Percentiles rank a stretch among this genome's conserved stretches.
Evolutionary conservation across 768 basidiomycete genomes (phyloP).

Genomic region (Suillus lakei): DNA sequence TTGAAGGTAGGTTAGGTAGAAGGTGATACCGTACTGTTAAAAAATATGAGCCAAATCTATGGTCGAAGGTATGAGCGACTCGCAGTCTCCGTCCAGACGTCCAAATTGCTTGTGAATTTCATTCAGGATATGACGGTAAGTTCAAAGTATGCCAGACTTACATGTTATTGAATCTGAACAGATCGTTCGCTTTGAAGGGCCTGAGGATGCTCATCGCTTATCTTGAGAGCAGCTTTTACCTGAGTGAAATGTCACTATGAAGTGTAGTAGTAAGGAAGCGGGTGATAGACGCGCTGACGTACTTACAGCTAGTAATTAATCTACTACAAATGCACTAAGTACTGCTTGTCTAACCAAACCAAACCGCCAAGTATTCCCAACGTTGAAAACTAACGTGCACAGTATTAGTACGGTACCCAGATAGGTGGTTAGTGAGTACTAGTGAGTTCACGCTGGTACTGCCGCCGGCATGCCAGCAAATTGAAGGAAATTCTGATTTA

Average conservation of each 20-base stretch:
- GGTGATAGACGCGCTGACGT: background rate
- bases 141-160: conserved; percentile 38
- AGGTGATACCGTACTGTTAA: conserved; percentile 79
- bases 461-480: background rate
- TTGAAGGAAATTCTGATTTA: background rate
- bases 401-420: background rate
- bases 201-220: conserved; percentile 80
- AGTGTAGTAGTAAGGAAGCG: background rate
- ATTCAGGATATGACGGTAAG: background rate
- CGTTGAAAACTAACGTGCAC: background rate
- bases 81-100: conserved; percentile 97
- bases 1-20: conserved; percentile 88
- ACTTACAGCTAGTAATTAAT: background rate
- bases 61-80: conserved; percentile 31
- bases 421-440: background rate
- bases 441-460: background rate
- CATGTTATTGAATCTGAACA: conserved; percentile 95
- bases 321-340: too few relatives aligned
- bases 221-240: background rate
- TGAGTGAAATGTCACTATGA: background rate
- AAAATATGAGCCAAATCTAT: background rate
- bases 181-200: conserved; percentile 86
- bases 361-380: too few relatives aligned
- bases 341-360: background rate
- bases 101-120: conserved; percentile 70